Conservation (phyloP, 2,329 filamentous ascomycete genomes). For the Colletotrichum camelliae region DNA sequence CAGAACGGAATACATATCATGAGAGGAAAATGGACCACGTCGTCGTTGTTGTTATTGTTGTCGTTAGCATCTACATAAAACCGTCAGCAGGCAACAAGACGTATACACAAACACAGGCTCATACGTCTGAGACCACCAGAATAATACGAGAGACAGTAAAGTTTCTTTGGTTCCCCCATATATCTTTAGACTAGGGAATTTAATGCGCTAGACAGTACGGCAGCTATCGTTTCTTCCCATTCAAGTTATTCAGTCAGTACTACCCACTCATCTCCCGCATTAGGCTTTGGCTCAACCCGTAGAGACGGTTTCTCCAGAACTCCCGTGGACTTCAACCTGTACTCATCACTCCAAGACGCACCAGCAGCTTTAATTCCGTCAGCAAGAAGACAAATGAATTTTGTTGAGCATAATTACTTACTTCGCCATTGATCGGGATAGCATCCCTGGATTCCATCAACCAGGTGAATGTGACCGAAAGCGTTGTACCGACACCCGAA, state of each 20-base stretch:
- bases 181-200: not conserved
- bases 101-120: rapidly evolving
- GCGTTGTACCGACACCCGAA: constrained; percentile 10
- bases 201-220: rapidly evolving
- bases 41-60: too few relatives aligned
- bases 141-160: not conserved
- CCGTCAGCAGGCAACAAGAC: not conserved
- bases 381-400: not conserved
- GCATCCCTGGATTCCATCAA: not conserved
- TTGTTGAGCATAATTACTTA: not conserved
- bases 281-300: not conserved
- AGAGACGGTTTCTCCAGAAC: constrained; percentile 4
- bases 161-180: rapidly evolving
- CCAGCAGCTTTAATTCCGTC: not conserved
- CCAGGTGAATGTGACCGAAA: constrained; percentile 9
- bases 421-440: not conserved
- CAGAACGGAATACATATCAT: too few relatives aligned
- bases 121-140: not conserved
- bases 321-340: not conserved
- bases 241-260: not conserved
- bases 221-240: rapidly evolving
- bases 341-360: not conserved
- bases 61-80: not conserved
- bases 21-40: too few relatives aligned
- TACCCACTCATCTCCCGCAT: not conserved